These are phyloP conservation scores for Tolypocladium pustulatum DNA, from an alignment of 2,329 filamentous ascomycete species.

Conservation along the genomic window DNA sequence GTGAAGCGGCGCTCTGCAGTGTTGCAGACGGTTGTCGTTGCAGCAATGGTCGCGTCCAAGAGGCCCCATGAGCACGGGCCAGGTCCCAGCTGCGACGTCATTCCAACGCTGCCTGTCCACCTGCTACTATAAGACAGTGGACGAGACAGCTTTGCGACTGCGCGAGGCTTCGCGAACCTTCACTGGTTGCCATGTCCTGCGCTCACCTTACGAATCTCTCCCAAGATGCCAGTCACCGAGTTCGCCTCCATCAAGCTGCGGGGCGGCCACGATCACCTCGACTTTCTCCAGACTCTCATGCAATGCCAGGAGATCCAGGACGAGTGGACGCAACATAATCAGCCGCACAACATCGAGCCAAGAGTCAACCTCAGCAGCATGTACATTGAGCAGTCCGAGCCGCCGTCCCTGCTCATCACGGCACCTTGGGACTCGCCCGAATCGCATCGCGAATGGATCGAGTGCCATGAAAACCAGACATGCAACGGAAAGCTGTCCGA, in stretches of 20 bases:
- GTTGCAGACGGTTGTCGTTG: background rate
- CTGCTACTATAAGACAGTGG: background rate
- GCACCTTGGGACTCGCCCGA: conserved; percentile 32
- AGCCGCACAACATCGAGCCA: conserved; percentile 22
- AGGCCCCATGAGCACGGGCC: background rate
- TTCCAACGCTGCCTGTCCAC: background rate
- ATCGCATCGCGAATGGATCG: conserved; percentile 32
- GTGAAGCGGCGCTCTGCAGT: background rate
- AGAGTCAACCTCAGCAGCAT: conserved; percentile 23
- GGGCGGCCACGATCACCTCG: conserved; percentile 16
- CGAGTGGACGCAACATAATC: conserved; percentile 26
- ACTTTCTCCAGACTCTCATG: conserved; percentile 21
- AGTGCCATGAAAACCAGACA: conserved; percentile 26
- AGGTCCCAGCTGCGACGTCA: background rate
- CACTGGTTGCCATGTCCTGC: background rate
- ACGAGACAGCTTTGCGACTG: background rate
- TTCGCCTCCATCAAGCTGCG: conserved; percentile 24
- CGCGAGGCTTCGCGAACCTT: background rate
- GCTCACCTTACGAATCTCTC: no score
- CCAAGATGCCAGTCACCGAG: conserved; percentile 28
- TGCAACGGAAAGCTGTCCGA: conserved; percentile 21
- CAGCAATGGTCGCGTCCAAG: background rate
- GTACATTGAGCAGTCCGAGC: conserved; percentile 23
- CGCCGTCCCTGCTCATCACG: conserved; percentile 28
- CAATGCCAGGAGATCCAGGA: conserved; percentile 24